A percentile compares a stretch with the other conserved stretches of the same genome.
Conservation (phyloP, 768 basidiomycete genomes). For the Collybia sordida region DNA sequence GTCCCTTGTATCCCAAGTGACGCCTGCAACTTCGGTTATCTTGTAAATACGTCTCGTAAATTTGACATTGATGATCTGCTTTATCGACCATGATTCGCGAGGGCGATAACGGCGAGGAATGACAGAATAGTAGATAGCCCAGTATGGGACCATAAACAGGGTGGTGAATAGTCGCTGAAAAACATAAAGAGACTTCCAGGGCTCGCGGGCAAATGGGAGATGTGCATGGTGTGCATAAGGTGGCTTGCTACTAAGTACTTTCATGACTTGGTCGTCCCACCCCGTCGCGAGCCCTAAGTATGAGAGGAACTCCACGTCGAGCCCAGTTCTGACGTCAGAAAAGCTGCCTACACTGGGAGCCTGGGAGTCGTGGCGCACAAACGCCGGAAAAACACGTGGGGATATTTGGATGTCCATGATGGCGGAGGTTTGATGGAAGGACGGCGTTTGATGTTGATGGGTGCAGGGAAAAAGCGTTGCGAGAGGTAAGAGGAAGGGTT, state of each 20-base stretch:
- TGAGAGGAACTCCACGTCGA: too few relatives aligned
- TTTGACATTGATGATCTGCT: constrained; percentile 49
- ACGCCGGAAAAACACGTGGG: too few relatives aligned
- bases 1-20: constrained; percentile 52
- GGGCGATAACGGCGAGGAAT: constrained; percentile 44
- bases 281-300: too few relatives aligned
- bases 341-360: too few relatives aligned
- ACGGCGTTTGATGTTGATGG: too few relatives aligned
- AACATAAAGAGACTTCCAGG: constrained; percentile 38
- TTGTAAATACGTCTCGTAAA: constrained; percentile 53
- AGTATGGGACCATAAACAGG: constrained; percentile 43
- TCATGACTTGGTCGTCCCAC: too few relatives aligned
- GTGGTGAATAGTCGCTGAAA: constrained; percentile 48
- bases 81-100: constrained; percentile 48
- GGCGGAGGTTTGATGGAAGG: too few relatives aligned
- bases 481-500: too few relatives aligned
- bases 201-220: constrained; percentile 14
- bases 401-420: too few relatives aligned
- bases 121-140: constrained; percentile 43
- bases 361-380: too few relatives aligned
- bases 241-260: constrained; percentile 1
- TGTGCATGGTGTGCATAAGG: constrained; percentile 14
- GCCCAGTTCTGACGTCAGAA: too few relatives aligned
- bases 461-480: too few relatives aligned
- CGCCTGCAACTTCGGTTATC: constrained; percentile 55